Percentiles rank a stretch among this genome's conserved stretches.
Evolutionary conservation across 2,329 filamentous ascomycete species (phyloP).

Genomic region (Cadophora gregata): DNA sequence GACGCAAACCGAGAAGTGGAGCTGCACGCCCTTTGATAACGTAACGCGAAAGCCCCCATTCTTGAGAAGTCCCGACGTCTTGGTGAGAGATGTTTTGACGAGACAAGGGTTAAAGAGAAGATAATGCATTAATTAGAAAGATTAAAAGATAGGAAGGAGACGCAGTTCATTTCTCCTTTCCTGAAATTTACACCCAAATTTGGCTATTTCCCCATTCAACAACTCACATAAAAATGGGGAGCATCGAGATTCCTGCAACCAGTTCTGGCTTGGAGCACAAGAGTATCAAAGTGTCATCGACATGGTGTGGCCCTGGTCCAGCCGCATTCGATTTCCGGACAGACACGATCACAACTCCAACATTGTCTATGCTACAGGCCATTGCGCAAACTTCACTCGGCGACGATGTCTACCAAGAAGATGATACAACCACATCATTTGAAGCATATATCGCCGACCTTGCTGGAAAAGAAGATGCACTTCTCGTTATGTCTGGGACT

Average conservation of each 20-base stretch:
- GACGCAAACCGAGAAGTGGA: slow-evolving; percentile 1
- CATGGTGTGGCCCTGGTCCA: slow-evolving; percentile 16
- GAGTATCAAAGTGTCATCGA: slow-evolving; percentile 11
- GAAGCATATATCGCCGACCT: slow-evolving; percentile 76
- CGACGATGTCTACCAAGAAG: slow-evolving; percentile 87
- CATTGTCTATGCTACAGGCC: slow-evolving; percentile 78
- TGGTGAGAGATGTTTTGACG: background rate
- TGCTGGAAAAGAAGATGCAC: slow-evolving; percentile 74
- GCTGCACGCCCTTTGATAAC: background rate
- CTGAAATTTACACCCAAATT: background rate
- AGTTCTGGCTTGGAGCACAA: background rate
- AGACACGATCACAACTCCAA: slow-evolving; percentile 78
- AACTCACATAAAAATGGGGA: slow-evolving; percentile 10
- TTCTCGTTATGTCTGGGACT: slow-evolving; percentile 86
- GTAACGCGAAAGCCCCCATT: slow-evolving; percentile 2
- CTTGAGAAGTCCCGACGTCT: background rate
- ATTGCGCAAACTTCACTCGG: slow-evolving; percentile 75
- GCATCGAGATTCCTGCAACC: slow-evolving; percentile 7
- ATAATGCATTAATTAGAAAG: background rate
- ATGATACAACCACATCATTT: slow-evolving; percentile 76
- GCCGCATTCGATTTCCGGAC: slow-evolving; percentile 17
- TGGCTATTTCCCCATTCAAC: background rate
- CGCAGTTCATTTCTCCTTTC: background rate
- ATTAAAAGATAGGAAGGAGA: background rate
- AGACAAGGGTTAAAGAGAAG: background rate